phyloP scores from a whole-genome alignment of 1,139 yeast genomes.

The Lizanozyma gosingica region DNA sequence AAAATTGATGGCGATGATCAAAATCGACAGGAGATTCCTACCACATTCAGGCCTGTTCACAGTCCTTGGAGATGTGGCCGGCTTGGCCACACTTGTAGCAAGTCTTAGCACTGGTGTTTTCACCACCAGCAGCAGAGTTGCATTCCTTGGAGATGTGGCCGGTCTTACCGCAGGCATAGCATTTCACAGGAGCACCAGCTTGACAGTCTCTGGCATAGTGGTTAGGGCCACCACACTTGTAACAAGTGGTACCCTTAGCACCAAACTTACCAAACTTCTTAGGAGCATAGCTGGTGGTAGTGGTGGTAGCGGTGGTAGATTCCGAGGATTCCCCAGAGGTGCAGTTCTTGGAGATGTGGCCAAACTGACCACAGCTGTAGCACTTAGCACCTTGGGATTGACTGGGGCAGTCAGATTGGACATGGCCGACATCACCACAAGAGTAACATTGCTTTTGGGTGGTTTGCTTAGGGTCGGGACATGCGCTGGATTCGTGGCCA shows the following conservation, averaged over 20 bases:
- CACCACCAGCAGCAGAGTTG: slow-evolving; percentile 37
- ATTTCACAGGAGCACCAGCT: slow-evolving; percentile 59
- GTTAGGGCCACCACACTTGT: slow-evolving; percentile 91
- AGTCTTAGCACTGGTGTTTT: slow-evolving; percentile 33
- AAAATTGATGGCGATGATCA: too few relatives aligned
- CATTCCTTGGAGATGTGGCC: slow-evolving; percentile 90
- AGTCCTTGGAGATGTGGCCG: slow-evolving; percentile 30
- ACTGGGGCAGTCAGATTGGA: slow-evolving; percentile 58
- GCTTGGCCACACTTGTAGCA: slow-evolving; percentile 36
- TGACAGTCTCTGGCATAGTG: slow-evolving; percentile 90
- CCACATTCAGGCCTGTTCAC: too few relatives aligned
- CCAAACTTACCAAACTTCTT: slow-evolving; percentile 4
- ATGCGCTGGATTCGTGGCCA: slow-evolving; percentile 83
- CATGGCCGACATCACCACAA: slow-evolving; percentile 69
- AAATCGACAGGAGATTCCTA: too few relatives aligned
- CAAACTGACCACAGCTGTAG: slow-evolving; percentile 60
- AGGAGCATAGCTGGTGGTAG: slow-evolving; percentile 1
- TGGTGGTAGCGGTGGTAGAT: slow-evolving; percentile 4
- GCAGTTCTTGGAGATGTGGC: slow-evolving; percentile 78
- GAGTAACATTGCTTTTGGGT: slow-evolving; percentile 83
- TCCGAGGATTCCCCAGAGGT: slow-evolving; percentile 15
- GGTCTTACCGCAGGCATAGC: slow-evolving; percentile 86
- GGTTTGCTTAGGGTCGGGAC: slow-evolving; percentile 81
- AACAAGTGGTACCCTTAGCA: slow-evolving; percentile 53
- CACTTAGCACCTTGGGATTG: slow-evolving; percentile 42